phyloP scores from a whole-genome alignment of 371 early-diverging fungal genomes.

The Chytridium lagenaria region DNA sequence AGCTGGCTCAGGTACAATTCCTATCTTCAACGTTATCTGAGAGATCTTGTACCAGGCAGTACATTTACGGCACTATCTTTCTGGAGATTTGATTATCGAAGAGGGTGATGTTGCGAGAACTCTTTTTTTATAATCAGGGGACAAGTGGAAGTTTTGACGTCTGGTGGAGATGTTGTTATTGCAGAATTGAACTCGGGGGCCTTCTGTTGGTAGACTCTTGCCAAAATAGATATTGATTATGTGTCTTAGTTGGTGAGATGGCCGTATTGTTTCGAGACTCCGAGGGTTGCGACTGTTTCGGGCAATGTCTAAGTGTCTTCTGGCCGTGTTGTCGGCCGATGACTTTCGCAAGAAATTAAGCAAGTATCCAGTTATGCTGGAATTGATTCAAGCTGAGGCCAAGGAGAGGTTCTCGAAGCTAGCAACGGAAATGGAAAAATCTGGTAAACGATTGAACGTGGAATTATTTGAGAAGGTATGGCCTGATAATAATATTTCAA shows the following conservation, averaged over 20 bases:
- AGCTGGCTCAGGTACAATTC: slow-evolving; percentile 8
- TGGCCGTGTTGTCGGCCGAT: slow-evolving; percentile 69
- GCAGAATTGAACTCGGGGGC: slow-evolving; percentile 72
- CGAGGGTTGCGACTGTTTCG: slow-evolving; percentile 83
- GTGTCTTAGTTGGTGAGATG: slow-evolving; percentile 69
- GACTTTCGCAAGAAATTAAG: slow-evolving; percentile 46
- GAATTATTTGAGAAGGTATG: slow-evolving; percentile 28
- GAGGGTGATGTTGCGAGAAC: slow-evolving; percentile 80
- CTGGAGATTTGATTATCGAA: slow-evolving; percentile 69
- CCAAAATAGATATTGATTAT: neutral
- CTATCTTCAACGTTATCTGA: neutral
- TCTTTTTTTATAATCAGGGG: slow-evolving; percentile 86
- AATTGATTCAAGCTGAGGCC: slow-evolving; percentile 62
- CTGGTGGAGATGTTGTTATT: slow-evolving; percentile 77
- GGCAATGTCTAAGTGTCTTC: slow-evolving; percentile 71
- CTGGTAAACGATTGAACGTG: slow-evolving; percentile 31
- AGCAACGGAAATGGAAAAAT: slow-evolving; percentile 40
- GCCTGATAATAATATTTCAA: neutral
- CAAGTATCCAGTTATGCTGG: slow-evolving; percentile 65
- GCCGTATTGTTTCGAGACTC: slow-evolving; percentile 80
- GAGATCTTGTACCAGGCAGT: slow-evolving; percentile 36
- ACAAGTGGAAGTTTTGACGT: slow-evolving; percentile 75
- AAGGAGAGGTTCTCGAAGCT: slow-evolving; percentile 57
- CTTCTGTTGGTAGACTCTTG: slow-evolving; percentile 51
- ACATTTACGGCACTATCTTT: slow-evolving; percentile 58